phyloP scores from a whole-genome alignment of 306 rosid species.

The Begonia peltatifolia region DNA sequence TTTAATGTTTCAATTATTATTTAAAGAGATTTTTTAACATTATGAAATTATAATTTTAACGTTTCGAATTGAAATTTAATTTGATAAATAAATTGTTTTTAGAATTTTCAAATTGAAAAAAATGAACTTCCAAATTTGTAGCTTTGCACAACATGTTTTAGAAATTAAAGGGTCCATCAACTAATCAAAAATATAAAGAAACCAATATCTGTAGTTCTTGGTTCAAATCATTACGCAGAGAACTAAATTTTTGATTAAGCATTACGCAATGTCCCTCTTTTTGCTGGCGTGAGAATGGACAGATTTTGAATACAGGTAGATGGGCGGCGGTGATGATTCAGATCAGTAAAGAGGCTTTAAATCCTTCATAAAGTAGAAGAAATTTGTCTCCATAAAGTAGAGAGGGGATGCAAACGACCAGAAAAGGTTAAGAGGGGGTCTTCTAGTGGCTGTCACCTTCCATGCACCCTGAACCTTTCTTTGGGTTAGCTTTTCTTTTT shows the following conservation, averaged over 20 bases:
- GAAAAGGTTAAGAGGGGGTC: conserved; percentile 8
- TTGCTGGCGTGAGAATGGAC: background rate
- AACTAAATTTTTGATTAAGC: background rate
- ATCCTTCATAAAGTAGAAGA: background rate
- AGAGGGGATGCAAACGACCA: conserved; percentile 13
- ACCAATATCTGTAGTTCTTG: background rate
- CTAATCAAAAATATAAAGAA: too few species aligned
- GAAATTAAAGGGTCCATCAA: too few species aligned
- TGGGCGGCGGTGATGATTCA: conserved; percentile 1
- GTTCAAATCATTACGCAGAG: background rate
- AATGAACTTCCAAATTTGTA: too few species aligned
- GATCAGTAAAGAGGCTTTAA: conserved; percentile 17
- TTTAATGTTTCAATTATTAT: too few species aligned
- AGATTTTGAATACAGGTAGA: background rate
- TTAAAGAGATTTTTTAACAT: too few species aligned
- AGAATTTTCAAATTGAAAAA: too few species aligned
- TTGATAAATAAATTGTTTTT: too few species aligned
- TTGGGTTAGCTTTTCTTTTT: background rate
- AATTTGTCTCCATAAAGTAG: conserved; percentile 4
- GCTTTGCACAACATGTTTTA: too few species aligned
- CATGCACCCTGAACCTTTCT: conserved; percentile 2
- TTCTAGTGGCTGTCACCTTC: conserved; percentile 13
- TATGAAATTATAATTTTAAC: too few species aligned
- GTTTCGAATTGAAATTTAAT: too few species aligned
- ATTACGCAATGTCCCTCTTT: background rate